phyloP scores from a whole-genome alignment of 257 asterid species.

The Solanum phureja region DNA sequence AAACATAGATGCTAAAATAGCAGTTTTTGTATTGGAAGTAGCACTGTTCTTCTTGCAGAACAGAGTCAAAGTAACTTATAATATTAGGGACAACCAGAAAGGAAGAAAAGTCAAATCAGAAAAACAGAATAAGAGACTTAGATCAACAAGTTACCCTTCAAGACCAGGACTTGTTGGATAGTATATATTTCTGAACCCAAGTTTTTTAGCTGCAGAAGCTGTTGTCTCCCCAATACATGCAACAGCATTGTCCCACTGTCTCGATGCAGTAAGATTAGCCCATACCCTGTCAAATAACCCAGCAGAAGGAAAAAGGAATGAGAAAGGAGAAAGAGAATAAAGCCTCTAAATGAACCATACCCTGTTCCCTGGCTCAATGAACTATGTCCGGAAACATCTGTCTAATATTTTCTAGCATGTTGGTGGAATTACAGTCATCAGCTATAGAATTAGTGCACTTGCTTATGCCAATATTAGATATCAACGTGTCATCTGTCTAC shows the following conservation, averaged over 20 bases:
- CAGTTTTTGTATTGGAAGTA: neutral
- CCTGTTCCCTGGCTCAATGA: neutral
- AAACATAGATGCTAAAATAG: neutral
- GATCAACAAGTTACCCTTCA: conserved; percentile 48
- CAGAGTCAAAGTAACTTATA: neutral
- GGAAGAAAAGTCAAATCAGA: neutral
- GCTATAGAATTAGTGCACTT: neutral
- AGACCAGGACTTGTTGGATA: conserved; percentile 64
- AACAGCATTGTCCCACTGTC: conserved; percentile 45
- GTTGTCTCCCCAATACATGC: conserved; percentile 92
- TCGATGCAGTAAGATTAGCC: conserved; percentile 41
- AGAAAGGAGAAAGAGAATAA: neutral
- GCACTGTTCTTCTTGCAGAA: neutral
- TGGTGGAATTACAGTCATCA: neutral
- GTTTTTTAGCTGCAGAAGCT: conserved; percentile 57
- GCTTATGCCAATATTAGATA: neutral
- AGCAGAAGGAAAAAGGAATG: neutral
- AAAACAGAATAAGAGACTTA: neutral
- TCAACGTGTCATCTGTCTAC: neutral
- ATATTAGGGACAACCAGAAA: neutral
- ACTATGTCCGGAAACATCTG: neutral
- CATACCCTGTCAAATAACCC: conserved; percentile 42
- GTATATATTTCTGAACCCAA: conserved; percentile 53
- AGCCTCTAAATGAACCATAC: neutral
- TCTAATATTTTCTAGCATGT: neutral